Base-by-base conservation (phyloP, 768 basidiomycete genomes). In the Trametopsis cervina region DNA sequence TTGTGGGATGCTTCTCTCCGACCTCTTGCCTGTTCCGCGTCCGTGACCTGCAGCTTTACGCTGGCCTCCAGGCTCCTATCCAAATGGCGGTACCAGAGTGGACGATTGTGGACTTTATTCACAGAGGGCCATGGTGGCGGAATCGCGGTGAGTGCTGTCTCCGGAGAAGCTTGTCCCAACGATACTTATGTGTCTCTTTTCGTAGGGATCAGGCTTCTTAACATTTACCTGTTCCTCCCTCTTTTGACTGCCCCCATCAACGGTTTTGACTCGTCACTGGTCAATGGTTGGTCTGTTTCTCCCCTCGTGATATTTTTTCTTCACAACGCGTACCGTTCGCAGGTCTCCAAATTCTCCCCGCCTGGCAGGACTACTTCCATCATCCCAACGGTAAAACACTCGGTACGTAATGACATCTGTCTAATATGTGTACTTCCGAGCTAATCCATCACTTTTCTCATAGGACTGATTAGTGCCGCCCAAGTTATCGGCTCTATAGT, bases 341-440 rank as follows among this genome's bases (percentile, higher is more conserved):
- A 83, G 84, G 83, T 49, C 68, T 87, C 23, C 83, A 85, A 61
- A 80, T 84, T 50, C 64, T 85, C 21, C 78, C 78, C 11, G 74
- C 73, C 27, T 86, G 83, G 81, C 72, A 78, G 57, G 50, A 67
- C 0, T 78, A 70, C 57, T 85, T 82, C 57, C 47, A 71, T 40
- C 42, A 72, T 49, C 84, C 85, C 2, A 54, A 66, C 36, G 76
- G 78, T 2, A 72, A 68, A 55, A 67, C 63, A 13, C 57, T 83
- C 44, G 81, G 81, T 76, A 44, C 12, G 47, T 47, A 7, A 13
- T 18, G 39, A 48, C 2, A 20, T 35, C 7, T 9, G 38, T 33
- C 33, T 21, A 20, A 45, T 13, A 4, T 38, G 6, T 2, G 18
- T 12, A 7, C 18, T 38, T 18, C 4, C 15, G 17, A 51, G n/a